Conservation (phyloP, 2,329 filamentous ascomycete species). For the Curvularia spicifera region DNA sequence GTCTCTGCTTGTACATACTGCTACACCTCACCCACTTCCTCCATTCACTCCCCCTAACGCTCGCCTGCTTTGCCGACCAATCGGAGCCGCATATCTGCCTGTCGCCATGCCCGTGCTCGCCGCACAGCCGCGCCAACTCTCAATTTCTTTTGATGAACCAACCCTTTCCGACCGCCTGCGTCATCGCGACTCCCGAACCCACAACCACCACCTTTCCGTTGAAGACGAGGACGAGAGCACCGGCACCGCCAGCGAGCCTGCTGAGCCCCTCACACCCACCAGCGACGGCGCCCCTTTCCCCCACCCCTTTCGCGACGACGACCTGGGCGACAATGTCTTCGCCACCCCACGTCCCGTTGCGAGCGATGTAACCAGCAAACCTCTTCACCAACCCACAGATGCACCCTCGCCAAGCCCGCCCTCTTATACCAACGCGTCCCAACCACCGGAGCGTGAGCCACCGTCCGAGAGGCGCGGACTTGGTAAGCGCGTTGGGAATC, state of each 20-base stretch:
- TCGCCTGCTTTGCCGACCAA: conserved; percentile 9
- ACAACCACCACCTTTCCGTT: conserved; percentile 40
- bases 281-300: conserved; percentile 40
- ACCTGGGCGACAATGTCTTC: conserved; percentile 28
- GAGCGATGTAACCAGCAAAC: conserved; percentile 13
- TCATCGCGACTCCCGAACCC: conserved; percentile 37
- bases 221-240: conserved; percentile 50
- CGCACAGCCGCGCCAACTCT: conserved; percentile 23
- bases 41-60: conserved; percentile 12
- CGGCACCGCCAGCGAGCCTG: conserved; percentile 48
- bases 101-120: conserved; percentile 36
- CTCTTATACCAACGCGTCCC: conserved; percentile 2
- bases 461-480: conserved; percentile 39
- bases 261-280: conserved; percentile 49
- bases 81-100: conserved; percentile 17
- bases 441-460: conserved; percentile 15
- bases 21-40: conserved; percentile 14
- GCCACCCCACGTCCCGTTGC: conserved; percentile 23
- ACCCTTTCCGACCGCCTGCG: conserved; percentile 29
- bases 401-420: conserved; percentile 5
- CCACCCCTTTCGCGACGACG: conserved; percentile 41
- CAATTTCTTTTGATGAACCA: conserved; percentile 31
- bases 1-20: neutral
- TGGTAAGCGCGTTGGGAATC: conserved; percentile 41
- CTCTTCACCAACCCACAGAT: conserved; percentile 11